These are phyloP conservation scores for Colletotrichum tropicicola DNA, from an alignment of 2,329 filamentous ascomycete genomes.

Conservation along the genomic window DNA sequence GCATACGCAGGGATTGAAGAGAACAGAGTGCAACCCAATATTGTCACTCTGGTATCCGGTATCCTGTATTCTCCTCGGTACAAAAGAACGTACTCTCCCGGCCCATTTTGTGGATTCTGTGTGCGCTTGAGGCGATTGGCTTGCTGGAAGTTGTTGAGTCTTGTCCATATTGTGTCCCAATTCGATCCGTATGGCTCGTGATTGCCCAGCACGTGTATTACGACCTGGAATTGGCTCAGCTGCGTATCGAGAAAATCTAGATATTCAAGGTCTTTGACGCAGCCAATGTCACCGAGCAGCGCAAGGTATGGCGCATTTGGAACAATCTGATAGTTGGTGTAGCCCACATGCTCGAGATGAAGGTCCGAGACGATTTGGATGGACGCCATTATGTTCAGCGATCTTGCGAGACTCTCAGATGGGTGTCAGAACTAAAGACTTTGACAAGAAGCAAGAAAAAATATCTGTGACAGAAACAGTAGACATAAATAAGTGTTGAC, in stretches of 20 bases:
- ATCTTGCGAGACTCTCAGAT: background rate
- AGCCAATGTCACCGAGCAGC: conserved; percentile 65
- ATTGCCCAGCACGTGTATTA: conserved; percentile 64
- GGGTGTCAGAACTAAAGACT: background rate
- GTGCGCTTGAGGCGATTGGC: conserved; percentile 13
- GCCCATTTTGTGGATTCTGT: conserved; percentile 25
- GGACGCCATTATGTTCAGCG: background rate
- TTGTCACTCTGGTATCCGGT: conserved; percentile 34
- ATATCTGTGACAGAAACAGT: too few relatives aligned
- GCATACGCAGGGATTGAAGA: conserved; percentile 51
- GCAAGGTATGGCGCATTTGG: conserved; percentile 60
- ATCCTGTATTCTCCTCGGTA: conserved; percentile 39
- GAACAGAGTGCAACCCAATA: conserved; percentile 55
- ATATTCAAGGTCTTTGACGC: conserved; percentile 49
- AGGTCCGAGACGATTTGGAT: conserved; percentile 65
- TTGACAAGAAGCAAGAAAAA: too few relatives aligned
- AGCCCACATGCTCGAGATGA: conserved; percentile 62
- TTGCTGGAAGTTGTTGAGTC: conserved; percentile 41
- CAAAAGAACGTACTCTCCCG: conserved; percentile 51
- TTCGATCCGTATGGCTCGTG: conserved; percentile 61
- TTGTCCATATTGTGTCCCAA: conserved; percentile 41
- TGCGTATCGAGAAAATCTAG: conserved; percentile 56
- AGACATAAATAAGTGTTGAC: too few relatives aligned
- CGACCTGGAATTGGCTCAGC: conserved; percentile 54
- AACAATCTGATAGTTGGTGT: conserved; percentile 60